Base-by-base conservation (phyloP, 305 asterid species). In the Solanum hybrid region DNA sequence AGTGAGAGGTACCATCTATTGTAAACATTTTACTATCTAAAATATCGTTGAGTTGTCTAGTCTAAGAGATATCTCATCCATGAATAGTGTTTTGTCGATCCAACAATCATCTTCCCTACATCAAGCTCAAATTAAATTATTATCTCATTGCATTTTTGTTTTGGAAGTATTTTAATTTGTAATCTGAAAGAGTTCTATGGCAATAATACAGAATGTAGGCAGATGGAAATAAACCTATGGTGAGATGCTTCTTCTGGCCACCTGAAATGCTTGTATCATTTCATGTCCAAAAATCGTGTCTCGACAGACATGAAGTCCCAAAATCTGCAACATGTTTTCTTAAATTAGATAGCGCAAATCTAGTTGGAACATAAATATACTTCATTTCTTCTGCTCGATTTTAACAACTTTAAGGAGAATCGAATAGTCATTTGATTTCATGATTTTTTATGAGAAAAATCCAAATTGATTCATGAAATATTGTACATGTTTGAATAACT, bases 31-130 rank as follows among this genome's bases (percentile, higher is more conserved):
- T 26, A 95, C 95, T 31, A 95, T 92, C 90, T 95, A 95, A 92
- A 89, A 90, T 13, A 95, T 94, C 4, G 95, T 95, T 42, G 96
- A 95, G 83, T 94, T 95, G 91, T 95, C 96, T 33, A 95, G 91
- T 22, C 97, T 95, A 0, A 94, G 92, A 29, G 95, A 95, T 91
- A 95, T 95, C 90, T 95, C 95, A 73, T 95, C 94, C 96, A 95
- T 95, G 24, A 95, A 93, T 33, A 95, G 79, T 22, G 93, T 87
- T 87, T 95, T 20, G 95, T 90, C 67, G 96, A 96, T 61, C 97
- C 96, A 69, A 95, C 95, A 31, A 94, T 84, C 93, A 95, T 95
- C 91, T 95, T 95, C 16, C 97, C 97, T 93, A 92, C 57, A 77
- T 88, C 33, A 80, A 89, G 78, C 46, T 46, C 79, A 73, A 42